Conservation (phyloP, 179 eudicot genomes). For the Silene coronaria region DNA sequence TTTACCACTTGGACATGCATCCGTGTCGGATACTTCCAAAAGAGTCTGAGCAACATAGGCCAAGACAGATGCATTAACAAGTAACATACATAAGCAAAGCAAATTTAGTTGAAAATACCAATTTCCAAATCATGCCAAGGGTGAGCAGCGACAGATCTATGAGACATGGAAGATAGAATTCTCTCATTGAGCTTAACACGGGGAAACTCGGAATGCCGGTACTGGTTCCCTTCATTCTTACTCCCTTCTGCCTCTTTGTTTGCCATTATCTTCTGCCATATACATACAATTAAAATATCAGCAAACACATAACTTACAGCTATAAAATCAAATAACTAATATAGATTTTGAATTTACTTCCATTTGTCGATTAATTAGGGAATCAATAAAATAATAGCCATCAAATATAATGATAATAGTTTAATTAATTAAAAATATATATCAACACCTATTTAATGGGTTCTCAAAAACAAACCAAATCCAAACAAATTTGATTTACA, state of each 20-base stretch:
- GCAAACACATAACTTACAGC: neutral
- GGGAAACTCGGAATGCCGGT: constrained; percentile 28
- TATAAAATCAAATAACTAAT: neutral
- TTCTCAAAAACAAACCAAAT: neutral
- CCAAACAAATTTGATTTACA: neutral
- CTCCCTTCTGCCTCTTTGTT: constrained; percentile 37
- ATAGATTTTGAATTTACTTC: neutral
- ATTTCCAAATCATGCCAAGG: constrained; percentile 97
- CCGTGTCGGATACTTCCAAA: no score
- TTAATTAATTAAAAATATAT: neutral
- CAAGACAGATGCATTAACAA: neutral
- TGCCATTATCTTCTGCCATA: constrained; percentile 41
- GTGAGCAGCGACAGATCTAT: constrained; percentile 79
- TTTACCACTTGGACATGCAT: no score
- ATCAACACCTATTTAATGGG: neutral
- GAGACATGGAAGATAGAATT: constrained; percentile 72
- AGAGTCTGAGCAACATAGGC: no score
- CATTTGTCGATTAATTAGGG: no score
- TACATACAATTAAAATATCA: neutral
- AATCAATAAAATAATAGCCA: neutral
- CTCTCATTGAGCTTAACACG: constrained; percentile 65
- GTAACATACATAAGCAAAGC: neutral
- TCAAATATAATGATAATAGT: neutral
- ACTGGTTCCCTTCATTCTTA: constrained; percentile 23
- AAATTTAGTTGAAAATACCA: constrained; percentile 33